Evolutionary conservation across 352 stramenopile genomes (phyloP).

Genomic region (Phytophthora chlamydospora): DNA sequence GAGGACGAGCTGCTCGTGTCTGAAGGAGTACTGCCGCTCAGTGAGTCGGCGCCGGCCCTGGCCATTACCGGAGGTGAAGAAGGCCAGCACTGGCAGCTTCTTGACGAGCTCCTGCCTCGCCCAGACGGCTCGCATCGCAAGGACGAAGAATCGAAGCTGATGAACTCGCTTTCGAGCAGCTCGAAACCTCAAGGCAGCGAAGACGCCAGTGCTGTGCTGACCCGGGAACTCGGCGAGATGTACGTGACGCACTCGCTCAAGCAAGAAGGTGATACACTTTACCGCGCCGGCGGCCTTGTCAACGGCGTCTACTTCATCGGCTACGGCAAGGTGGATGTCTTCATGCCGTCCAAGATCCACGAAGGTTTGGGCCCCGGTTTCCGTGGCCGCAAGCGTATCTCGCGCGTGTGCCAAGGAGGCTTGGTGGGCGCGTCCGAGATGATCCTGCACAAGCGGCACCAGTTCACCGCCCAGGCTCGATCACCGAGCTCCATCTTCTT

Average conservation of each 20-base stretch:
- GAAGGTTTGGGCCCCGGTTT: conserved; percentile 84
- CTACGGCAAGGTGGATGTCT: conserved; percentile 87
- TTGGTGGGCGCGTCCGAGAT: conserved; percentile 82
- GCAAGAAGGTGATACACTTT: conserved; percentile 69
- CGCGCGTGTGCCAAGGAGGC: conserved; percentile 80
- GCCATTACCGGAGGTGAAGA: conserved; percentile 35
- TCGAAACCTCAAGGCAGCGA: not conserved
- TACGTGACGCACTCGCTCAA: conserved; percentile 72
- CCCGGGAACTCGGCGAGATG: conserved; percentile 65
- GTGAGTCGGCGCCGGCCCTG: conserved; percentile 48
- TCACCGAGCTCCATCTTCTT: conserved; percentile 82
- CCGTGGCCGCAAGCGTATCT: conserved; percentile 76
- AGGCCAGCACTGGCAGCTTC: conserved; percentile 53
- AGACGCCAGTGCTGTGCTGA: conserved; percentile 41
- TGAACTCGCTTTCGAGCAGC: not conserved
- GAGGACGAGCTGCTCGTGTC: conserved; percentile 85
- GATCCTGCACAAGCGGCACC: conserved; percentile 81
- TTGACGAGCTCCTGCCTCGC: conserved; percentile 71
- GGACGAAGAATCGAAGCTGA: conserved; percentile 9
- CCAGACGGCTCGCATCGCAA: conserved; percentile 24
- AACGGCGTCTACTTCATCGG: conserved; percentile 84
- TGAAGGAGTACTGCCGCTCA: conserved; percentile 71
- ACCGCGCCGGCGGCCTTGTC: conserved; percentile 64
- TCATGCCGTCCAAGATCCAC: conserved; percentile 80
- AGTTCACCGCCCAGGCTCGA: conserved; percentile 80